Base-by-base conservation (phyloP, 257 asterid genomes). In the Hygrophila difformis region DNA sequence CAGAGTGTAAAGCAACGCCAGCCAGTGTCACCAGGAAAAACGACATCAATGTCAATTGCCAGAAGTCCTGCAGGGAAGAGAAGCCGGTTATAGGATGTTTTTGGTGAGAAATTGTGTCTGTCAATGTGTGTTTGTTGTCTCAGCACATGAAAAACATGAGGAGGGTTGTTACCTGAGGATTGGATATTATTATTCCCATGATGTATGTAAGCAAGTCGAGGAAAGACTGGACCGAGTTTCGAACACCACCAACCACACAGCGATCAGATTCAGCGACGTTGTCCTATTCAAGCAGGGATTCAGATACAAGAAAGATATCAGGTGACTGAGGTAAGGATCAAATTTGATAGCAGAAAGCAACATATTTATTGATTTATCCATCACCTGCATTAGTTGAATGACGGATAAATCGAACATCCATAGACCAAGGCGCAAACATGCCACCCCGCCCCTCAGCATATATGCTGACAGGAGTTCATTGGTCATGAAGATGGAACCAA, bases 381-480 rank as follows among this genome's bases (percentile, higher is more conserved):
- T 5, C 40, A 71, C 98, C 94, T 89, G 98, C 96, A 89, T 85
- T 73, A 81, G 96, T 56, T 89, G 96, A 64, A 89, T 79, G 59
- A 82, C 96, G 0, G 96, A 60, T 40, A 89, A 60, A 65, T 85
- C 98, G 29, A 89, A 89, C 91, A 77, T 79, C 96, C 96, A 89
- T 15, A 89, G 68, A 8, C 98, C 98, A n/a, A 89, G 84, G 31
- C 98, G 91, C 8, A 96, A 89, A 8, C 53, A 59, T 9, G 91
- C 91, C 44, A 89, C 98, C 35, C 98, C 98, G 16, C 66, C 68
- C 93, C 85, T 79, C 35, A 85, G 71, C 57, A 75, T 29, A 64
- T 73, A 85, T 0, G 91, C 86, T 6, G 96, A 72, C 7, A 49
- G 6, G 19, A 49, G 18, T 44, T 72, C 69, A 8, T 49, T 50